Percentiles rank a stretch among this genome's conserved stretches.
Conservation (phyloP, 805 yeast species). For the Grigorovia yakushimaensis region DNA sequence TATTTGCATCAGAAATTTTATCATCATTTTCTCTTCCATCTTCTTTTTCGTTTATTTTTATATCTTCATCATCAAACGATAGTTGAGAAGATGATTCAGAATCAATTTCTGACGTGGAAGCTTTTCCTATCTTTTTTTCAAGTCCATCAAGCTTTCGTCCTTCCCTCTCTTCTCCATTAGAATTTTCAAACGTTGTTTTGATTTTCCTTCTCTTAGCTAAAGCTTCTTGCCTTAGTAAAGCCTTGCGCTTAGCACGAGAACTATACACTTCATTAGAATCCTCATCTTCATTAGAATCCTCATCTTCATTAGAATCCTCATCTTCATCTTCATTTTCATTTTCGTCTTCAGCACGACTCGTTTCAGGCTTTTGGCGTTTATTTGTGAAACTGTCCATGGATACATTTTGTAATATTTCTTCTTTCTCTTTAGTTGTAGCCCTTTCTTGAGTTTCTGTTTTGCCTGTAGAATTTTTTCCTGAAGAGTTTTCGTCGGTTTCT, state of each 20-base stretch:
- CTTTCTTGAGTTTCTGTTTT: no score
- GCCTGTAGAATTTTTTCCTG: no score
- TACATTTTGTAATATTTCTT: neutral
- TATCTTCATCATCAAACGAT: neutral
- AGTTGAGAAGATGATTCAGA: neutral
- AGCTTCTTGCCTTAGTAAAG: constrained; percentile 2
- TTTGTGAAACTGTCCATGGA: no score
- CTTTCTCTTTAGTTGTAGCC: neutral
- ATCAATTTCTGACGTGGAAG: no score
- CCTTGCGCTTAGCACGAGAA: constrained; percentile 2
- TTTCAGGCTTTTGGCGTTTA: no score
- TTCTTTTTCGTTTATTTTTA: neutral
- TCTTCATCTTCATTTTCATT: neutral
- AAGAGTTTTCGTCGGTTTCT: no score
- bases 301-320: constrained; percentile 3
- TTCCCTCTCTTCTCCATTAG: neutral
- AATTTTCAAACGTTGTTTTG: neutral
- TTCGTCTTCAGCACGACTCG: neutral
- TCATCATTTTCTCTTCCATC: neutral
- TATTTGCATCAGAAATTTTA: no score
- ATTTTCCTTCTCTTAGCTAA: neutral
- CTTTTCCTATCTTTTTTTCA: no score
- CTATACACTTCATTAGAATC: constrained; percentile 1
- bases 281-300: constrained; percentile 3
- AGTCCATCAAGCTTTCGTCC: neutral